A percentile compares a stretch with the other conserved stretches of the same genome.
Evolutionary conservation across 2,329 filamentous ascomycete genomes (phyloP).

Genomic region (Fusarium ambrosium): DNA sequence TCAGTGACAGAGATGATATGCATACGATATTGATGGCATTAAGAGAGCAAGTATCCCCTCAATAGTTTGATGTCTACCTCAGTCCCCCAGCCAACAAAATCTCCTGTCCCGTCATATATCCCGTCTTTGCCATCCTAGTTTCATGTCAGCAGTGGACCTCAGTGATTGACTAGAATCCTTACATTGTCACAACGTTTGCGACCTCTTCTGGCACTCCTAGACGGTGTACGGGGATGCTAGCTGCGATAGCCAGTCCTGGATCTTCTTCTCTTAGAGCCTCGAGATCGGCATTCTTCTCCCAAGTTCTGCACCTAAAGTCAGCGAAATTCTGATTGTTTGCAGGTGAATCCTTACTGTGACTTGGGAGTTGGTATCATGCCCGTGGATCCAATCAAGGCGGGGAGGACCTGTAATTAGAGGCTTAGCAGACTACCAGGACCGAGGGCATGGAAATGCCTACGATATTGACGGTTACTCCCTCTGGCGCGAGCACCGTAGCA

Average conservation of each 20-base stretch:
- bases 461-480: slow-evolving; percentile 53
- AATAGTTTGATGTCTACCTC: not conserved
- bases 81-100: slow-evolving; percentile 27
- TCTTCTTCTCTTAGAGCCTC: slow-evolving; percentile 49
- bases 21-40: not conserved
- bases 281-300: slow-evolving; percentile 48
- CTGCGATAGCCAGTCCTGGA: slow-evolving; percentile 52
- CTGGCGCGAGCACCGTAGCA: slow-evolving; percentile 49
- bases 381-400: slow-evolving; percentile 54
- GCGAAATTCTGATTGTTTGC: not conserved
- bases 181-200: slow-evolving; percentile 52
- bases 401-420: slow-evolving; percentile 40
- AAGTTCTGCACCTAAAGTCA: slow-evolving; percentile 41
- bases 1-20: not conserved
- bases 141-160: slow-evolving; percentile 5
- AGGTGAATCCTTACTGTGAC: slow-evolving; percentile 38
- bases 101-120: slow-evolving; percentile 34
- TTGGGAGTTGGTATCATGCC: slow-evolving; percentile 53
- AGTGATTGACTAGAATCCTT: slow-evolving; percentile 26
- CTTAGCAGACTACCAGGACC: not conserved
- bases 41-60: not conserved
- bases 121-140: slow-evolving; percentile 32
- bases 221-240: slow-evolving; percentile 51
- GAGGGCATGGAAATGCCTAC: slow-evolving; percentile 28
- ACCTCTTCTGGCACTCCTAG: slow-evolving; percentile 54